Evolutionary conservation across 768 basidiomycete genomes (phyloP).

Genomic region (Leccinum subtestaceum): DNA sequence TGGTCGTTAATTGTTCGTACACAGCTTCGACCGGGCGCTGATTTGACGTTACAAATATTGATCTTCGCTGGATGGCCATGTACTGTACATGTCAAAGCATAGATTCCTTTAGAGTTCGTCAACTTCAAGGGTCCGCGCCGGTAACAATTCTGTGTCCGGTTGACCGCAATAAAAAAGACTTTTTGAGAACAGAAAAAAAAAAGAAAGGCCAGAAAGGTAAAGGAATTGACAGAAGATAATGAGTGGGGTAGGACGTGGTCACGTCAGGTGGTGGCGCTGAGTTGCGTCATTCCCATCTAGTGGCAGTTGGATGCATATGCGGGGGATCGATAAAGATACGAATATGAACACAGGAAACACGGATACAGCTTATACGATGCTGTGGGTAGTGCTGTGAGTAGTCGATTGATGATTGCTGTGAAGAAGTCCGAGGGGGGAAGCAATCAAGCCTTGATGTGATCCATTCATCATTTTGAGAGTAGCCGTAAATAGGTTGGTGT

Average conservation of each 20-base stretch:
- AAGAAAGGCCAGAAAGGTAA: neutral
- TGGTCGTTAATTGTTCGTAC: neutral
- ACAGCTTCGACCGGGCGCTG: neutral
- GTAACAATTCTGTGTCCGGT: neutral
- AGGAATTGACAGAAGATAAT: neutral
- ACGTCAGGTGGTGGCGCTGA: neutral
- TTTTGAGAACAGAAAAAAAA: neutral
- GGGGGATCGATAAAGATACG: neutral
- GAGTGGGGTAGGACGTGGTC: neutral
- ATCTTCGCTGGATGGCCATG: neutral
- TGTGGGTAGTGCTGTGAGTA: neutral
- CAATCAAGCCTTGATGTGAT: neutral
- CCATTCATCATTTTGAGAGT: neutral
- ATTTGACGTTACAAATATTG: neutral
- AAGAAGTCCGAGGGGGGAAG: neutral
- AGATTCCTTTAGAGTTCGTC: neutral
- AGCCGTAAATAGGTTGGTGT: neutral
- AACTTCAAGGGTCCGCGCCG: neutral
- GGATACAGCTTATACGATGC: neutral
- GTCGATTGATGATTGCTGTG: neutral
- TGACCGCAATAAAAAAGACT: neutral
- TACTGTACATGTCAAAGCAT: neutral
- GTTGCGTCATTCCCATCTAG: neutral
- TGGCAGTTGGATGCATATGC: neutral
- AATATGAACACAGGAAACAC: neutral